These are phyloP conservation scores for Arthrobotrys sinensis DNA, from an alignment of 2,329 filamentous ascomycete genomes.

Conservation along the genomic window DNA sequence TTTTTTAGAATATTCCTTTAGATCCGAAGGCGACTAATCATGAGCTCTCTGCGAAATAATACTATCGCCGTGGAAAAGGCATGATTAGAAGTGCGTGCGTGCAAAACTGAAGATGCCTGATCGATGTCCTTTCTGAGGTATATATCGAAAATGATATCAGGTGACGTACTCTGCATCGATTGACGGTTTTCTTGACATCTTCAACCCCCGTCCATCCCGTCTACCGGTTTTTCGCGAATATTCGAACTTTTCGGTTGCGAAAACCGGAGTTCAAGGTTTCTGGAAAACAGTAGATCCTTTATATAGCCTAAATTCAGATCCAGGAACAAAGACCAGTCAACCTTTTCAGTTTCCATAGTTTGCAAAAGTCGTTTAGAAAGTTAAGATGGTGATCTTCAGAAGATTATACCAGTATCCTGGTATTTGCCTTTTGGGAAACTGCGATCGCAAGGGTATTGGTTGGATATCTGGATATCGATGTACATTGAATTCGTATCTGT, in stretches of 20 bases:
- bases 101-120: constrained; percentile 16
- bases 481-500: neutral
- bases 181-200: neutral
- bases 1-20: neutral
- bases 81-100: too few species aligned
- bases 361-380: neutral
- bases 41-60: constrained; percentile 4
- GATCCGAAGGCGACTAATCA: constrained; percentile 1
- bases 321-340: neutral
- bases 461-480: constrained; percentile 5
- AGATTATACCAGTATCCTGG: constrained; percentile 1
- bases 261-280: constrained; percentile 12
- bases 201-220: neutral
- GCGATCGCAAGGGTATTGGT: constrained; percentile 10
- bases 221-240: neutral
- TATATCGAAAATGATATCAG: constrained; percentile 14
- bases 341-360: neutral
- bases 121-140: constrained; percentile 10
- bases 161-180: constrained; percentile 19
- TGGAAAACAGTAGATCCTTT: constrained; percentile 9
- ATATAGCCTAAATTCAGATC: constrained; percentile 2
- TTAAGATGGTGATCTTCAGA: constrained; percentile 11
- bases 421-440: neutral
- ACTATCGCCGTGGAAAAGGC: too few species aligned
- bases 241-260: neutral